These are phyloP conservation scores for Termitomyces sp. DNA, from an alignment of 768 basidiomycete genomes.

Conservation along the genomic window DNA sequence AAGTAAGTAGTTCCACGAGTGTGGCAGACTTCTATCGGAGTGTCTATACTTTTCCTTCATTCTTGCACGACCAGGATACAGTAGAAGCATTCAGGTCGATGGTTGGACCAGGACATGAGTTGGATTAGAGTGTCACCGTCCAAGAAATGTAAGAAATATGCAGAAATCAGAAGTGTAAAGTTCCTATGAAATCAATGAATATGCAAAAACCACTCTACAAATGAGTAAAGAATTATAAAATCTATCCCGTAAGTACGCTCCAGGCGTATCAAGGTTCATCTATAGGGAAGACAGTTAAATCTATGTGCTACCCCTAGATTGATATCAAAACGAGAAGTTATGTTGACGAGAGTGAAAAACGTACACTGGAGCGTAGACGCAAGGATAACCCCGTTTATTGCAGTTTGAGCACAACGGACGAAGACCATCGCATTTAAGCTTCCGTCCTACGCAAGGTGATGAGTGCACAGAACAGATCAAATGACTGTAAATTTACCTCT, in stretches of 20 bases:
- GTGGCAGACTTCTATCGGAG: background rate
- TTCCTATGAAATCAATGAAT: conserved; percentile 1
- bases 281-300: background rate
- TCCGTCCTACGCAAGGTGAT: conserved; percentile 41
- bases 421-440: conserved; percentile 67
- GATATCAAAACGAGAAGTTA: background rate
- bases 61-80: background rate
- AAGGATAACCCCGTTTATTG: conserved; percentile 50
- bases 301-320: background rate
- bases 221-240: background rate
- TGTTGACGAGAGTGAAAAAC: conserved; percentile 18
- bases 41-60: background rate
- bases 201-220: background rate
- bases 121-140: background rate
- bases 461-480: background rate
- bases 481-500: conserved; percentile 35
- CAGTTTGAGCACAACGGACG: conserved; percentile 65
- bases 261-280: background rate
- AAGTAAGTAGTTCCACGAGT: background rate
- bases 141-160: background rate
- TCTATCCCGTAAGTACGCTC: background rate
- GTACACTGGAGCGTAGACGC: conserved; percentile 63
- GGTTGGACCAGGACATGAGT: background rate
- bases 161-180: background rate
- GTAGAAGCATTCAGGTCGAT: background rate